Evolutionary conservation across 495 filamentous ascomycete species (phyloP).

Genomic region (Sphaerosporella brunnea): DNA sequence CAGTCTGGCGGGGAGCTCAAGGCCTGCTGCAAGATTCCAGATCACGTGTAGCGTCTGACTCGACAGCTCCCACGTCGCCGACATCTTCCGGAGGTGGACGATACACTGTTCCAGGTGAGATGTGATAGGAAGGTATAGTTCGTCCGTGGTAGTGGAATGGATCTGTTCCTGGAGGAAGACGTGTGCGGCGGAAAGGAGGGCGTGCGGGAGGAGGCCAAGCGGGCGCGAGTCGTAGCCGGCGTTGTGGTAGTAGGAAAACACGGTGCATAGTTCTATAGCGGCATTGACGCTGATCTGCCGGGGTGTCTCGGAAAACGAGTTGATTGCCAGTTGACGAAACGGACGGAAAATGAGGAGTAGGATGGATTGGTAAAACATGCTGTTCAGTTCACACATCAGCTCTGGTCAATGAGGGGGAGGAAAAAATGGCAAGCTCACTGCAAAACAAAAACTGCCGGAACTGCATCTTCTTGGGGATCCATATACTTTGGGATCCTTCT

Average conservation of each 20-base stretch:
- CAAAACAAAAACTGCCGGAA: slow-evolving; percentile 42
- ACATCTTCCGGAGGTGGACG: neutral
- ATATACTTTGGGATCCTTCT: slow-evolving; percentile 41
- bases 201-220: slow-evolving; percentile 15
- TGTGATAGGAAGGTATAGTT: neutral
- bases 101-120: neutral
- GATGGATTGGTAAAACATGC: slow-evolving; percentile 49
- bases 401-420: too few species aligned
- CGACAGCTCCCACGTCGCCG: neutral
- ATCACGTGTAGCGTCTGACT: neutral
- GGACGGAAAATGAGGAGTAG: slow-evolving; percentile 48
- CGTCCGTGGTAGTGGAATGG: neutral
- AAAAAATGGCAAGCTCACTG: slow-evolving; percentile 34
- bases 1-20: neutral
- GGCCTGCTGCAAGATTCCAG: neutral
- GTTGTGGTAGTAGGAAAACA: slow-evolving; percentile 10
- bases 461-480: slow-evolving; percentile 39
- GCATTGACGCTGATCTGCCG: slow-evolving; percentile 43
- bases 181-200: slow-evolving; percentile 12
- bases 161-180: slow-evolving; percentile 8
- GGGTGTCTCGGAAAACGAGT: slow-evolving; percentile 40
- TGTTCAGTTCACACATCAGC: too few species aligned
- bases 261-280: slow-evolving; percentile 37
- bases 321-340: slow-evolving; percentile 42
- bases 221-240: slow-evolving; percentile 11